Percentiles rank a stretch among this genome's conserved stretches.
Conservation (phyloP, 331 rosid genomes). For the Phaseolus coccineus region DNA sequence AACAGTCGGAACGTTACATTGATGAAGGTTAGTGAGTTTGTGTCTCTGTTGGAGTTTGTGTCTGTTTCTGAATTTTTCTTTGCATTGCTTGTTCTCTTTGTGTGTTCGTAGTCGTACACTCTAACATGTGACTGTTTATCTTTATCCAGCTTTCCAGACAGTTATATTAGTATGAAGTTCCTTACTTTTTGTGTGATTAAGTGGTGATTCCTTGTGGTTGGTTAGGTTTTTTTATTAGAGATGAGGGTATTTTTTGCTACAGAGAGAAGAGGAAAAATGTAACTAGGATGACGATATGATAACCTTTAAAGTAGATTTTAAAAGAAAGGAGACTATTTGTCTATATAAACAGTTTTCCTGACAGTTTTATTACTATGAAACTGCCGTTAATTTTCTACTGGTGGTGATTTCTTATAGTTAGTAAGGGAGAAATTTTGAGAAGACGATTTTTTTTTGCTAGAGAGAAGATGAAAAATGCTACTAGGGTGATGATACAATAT, state of each 20-base stretch:
- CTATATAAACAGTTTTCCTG: background rate
- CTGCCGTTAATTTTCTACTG: background rate
- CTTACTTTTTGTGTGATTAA: background rate
- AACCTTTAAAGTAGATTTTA: background rate
- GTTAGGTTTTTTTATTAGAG: background rate
- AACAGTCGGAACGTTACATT: conserved; percentile 87
- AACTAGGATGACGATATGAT: background rate
- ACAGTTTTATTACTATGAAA: conserved; percentile 20
- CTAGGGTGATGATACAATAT: background rate
- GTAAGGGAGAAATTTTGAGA: background rate
- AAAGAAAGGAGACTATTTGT: background rate
- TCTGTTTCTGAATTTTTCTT: background rate
- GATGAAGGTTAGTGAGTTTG: conserved; percentile 75
- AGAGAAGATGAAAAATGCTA: background rate
- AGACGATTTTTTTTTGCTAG: background rate
- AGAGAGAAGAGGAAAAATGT: background rate
- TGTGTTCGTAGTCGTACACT: background rate
- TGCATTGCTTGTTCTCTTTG: background rate
- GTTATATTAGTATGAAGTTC: conserved; percentile 18
- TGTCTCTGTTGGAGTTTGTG: background rate
- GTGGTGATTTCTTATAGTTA: background rate
- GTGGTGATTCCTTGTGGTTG: background rate
- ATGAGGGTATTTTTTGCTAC: background rate
- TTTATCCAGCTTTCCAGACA: background rate
- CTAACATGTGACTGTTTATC: background rate